Conservation (phyloP, 768 basidiomycete species). For the Suillus weaverae region DNA sequence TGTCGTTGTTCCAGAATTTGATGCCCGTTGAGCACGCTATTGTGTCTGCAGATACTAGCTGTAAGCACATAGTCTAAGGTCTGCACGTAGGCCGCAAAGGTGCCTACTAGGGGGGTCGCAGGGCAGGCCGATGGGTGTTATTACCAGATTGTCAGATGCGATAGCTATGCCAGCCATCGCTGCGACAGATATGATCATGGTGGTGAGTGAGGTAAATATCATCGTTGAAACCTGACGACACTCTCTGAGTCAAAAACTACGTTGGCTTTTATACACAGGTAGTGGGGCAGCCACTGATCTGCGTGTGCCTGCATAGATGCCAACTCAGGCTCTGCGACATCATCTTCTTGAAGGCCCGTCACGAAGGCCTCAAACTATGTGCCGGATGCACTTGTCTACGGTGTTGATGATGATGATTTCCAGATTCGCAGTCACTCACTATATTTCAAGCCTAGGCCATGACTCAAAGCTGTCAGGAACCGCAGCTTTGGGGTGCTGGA, state of each 20-base stretch:
- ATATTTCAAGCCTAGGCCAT: too few relatives aligned
- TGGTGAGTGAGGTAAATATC: background rate
- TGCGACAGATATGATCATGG: background rate
- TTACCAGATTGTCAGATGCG: background rate
- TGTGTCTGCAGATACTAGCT: background rate
- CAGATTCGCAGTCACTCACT: background rate
- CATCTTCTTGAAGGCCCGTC: too few relatives aligned
- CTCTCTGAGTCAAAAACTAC: background rate
- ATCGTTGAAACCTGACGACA: background rate
- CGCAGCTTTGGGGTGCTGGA: too few relatives aligned
- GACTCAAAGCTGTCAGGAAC: too few relatives aligned
- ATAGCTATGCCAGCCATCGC: background rate
- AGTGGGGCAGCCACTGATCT: background rate
- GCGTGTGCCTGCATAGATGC: background rate
- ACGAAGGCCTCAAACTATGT: too few relatives aligned
- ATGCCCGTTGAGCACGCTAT: background rate
- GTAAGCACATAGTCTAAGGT: background rate
- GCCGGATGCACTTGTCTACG: too few relatives aligned
- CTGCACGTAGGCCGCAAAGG: background rate
- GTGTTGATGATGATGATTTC: background rate
- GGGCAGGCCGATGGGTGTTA: background rate
- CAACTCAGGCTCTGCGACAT: background rate
- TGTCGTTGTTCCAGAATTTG: background rate
- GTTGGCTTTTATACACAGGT: background rate
- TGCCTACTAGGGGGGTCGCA: background rate